phyloP scores from a whole-genome alignment of 2,329 filamentous ascomycete species.

The Fusarium bactridioides region DNA sequence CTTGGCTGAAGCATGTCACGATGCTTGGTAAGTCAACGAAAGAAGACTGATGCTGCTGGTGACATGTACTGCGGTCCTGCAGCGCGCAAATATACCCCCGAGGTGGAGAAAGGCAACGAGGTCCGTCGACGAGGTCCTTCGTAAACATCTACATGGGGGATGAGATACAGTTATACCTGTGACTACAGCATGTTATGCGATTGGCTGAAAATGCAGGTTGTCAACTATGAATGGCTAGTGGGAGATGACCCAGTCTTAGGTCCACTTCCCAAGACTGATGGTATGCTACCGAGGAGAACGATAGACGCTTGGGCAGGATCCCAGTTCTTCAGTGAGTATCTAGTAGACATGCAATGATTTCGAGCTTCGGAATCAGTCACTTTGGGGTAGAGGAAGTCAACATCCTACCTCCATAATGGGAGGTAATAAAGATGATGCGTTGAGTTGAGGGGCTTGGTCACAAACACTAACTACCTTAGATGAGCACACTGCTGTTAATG shows the following conservation, averaged over 20 bases:
- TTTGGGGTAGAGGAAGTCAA: constrained; percentile 38
- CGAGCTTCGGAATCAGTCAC: constrained; percentile 68
- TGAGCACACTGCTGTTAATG: too few relatives aligned
- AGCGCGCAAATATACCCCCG: rapidly evolving
- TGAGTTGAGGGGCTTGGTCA: rapidly evolving
- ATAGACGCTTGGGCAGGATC: constrained; percentile 93
- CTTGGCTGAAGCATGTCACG: background rate
- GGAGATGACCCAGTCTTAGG: background rate
- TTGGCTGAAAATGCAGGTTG: background rate
- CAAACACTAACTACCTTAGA: rapidly evolving
- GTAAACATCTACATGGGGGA: background rate
- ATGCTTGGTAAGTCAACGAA: background rate
- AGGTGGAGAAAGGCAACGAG: too few relatives aligned
- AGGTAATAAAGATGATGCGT: rapidly evolving
- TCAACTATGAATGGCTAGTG: background rate
- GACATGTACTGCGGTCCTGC: too few relatives aligned
- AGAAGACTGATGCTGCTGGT: background rate
- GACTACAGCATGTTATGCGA: background rate
- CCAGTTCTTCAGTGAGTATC: constrained; percentile 94
- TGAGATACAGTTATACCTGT: rapidly evolving
- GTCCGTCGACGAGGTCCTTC: too few relatives aligned
- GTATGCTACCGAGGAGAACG: constrained; percentile 61
- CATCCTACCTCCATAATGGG: too few relatives aligned
- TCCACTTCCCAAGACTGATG: constrained; percentile 2
- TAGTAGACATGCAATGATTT: constrained; percentile 77